Evolutionary conservation across 2,329 filamentous ascomycete species (phyloP), one percentile per base, ranked within the genome.

Genomic region (Venturia carpophila): DNA sequence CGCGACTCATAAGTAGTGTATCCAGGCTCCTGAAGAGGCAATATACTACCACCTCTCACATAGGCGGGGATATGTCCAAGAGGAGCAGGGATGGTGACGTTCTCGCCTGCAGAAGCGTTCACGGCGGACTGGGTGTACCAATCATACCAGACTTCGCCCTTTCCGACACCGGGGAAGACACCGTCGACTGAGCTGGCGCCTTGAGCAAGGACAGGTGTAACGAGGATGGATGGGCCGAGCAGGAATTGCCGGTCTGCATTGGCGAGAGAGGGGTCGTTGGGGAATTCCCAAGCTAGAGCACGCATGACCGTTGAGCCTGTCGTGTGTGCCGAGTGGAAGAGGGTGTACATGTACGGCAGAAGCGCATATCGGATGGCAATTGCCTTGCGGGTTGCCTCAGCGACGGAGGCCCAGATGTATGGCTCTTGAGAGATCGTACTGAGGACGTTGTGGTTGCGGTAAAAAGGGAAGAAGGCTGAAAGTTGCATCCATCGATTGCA

Each of bases 401-500:
- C 82, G 1, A 91, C 89, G 1, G 81, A 82, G 3, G 77, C 77
- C 89, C 89, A 92, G 19, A 82, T 34, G 37, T 89, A 92, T 0
- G 88, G 87, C 74, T 92, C 89, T 71, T 92, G 89, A 0, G 82
- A 72, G 62, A 80, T 80, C 13, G 85, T 82, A 0, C 79, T 81
- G 1, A 88, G 76, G 3, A 77, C 78, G 71, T 91, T 91, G 78
- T 92, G 89, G 75, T 52, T 61, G 30, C 88, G 81, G 76, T 90
- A 91, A 76, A 91, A 91, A 7, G 88, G 87, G 77, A 90, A 90
- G 79, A 91, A 91, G 13, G 87, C 87, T 0, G 80, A 83, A 1
- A 90, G 79, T 71, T 88, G 84, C 86, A 89, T 88, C 87, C 88
- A 91, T 24, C 89, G 80, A 64, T 83, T 83, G 75, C 89, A 92